These are phyloP conservation scores for Crassisporium funariophilum DNA, from an alignment of 768 basidiomycete species.

Conservation along the genomic window DNA sequence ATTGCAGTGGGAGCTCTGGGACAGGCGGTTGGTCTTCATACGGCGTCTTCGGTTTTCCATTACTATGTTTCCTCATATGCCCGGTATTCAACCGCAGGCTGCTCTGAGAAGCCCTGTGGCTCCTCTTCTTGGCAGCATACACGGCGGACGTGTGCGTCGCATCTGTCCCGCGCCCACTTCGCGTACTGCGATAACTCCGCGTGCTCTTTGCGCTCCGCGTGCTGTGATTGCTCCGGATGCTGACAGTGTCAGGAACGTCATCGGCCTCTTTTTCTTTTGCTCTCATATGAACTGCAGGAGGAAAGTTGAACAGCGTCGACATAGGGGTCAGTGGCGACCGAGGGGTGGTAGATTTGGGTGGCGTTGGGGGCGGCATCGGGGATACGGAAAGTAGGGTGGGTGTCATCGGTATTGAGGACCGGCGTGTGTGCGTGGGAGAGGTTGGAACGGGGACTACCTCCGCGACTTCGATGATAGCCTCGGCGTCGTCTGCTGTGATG, in stretches of 20 bases:
- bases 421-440: conserved; percentile 18
- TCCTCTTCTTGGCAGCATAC: conserved; percentile 66
- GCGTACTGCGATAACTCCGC: conserved; percentile 37
- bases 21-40: conserved; percentile 34
- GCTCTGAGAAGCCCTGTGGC: conserved; percentile 62
- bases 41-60: conserved; percentile 22
- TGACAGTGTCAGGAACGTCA: conserved; percentile 39
- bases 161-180: conserved; percentile 23
- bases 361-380: background rate
- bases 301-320: conserved; percentile 19
- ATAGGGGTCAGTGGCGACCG: conserved; percentile 10
- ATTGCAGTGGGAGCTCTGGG: conserved; percentile 35
- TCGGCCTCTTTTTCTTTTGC: conserved; percentile 25
- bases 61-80: conserved; percentile 24
- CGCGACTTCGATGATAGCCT: conserved; percentile 48
- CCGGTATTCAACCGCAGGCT: conserved; percentile 62
- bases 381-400: conserved; percentile 23
- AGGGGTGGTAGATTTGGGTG: conserved; percentile 20
- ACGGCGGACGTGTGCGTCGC: conserved; percentile 45
- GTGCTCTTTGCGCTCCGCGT: conserved; percentile 34
- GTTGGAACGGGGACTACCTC: conserved; percentile 43
- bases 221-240: conserved; percentile 38
- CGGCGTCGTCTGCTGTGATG: conserved; percentile 34
- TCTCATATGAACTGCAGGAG: conserved; percentile 23
- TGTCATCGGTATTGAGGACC: conserved; percentile 22